Conservation (phyloP, 2,329 filamentous ascomycete species). For the Dothidotthia symphoricarpi region DNA sequence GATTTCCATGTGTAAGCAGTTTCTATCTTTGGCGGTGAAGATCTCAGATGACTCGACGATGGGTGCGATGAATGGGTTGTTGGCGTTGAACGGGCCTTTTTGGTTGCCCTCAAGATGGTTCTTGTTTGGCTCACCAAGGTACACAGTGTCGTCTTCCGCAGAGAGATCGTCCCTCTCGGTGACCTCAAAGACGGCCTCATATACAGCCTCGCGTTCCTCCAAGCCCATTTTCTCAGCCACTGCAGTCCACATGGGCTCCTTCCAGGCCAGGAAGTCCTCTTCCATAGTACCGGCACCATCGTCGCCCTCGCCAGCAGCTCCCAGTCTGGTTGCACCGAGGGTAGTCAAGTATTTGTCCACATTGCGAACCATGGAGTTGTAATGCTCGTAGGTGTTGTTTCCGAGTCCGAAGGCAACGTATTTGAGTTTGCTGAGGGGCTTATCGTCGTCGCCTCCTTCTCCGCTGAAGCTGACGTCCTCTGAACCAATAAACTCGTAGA, state of each 20-base stretch:
- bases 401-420: conserved; percentile 95
- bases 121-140: conserved; percentile 94
- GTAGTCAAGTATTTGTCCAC: conserved; percentile 78
- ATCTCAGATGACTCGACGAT: conserved; percentile 88
- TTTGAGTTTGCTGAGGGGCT: conserved; percentile 77
- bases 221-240: conserved; percentile 79
- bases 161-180: conserved; percentile 72
- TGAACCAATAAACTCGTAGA: conserved; percentile 89
- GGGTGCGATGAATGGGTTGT: conserved; percentile 95
- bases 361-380: conserved; percentile 96
- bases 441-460: conserved; percentile 59
- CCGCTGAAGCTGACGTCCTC: conserved; percentile 82
- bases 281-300: conserved; percentile 99
- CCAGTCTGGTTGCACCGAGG: conserved; percentile 80
- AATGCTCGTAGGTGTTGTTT: conserved; percentile 99
- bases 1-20: conserved; percentile 95
- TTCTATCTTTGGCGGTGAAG: conserved; percentile 84
- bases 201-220: conserved; percentile 92
- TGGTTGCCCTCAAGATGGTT: conserved; percentile 82
- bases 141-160: conserved; percentile 75
- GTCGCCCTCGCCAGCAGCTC: conserved; percentile 88
- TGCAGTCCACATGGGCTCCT: conserved; percentile 96
- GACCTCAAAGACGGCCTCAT: conserved; percentile 88
- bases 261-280: conserved; percentile 98
- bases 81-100: conserved; percentile 90